Percentiles rank a stretch among this genome's conserved stretches.
These are phyloP conservation scores for Tylopilus sp. DNA, from an alignment of 768 basidiomycete species.

Conservation along the genomic window DNA sequence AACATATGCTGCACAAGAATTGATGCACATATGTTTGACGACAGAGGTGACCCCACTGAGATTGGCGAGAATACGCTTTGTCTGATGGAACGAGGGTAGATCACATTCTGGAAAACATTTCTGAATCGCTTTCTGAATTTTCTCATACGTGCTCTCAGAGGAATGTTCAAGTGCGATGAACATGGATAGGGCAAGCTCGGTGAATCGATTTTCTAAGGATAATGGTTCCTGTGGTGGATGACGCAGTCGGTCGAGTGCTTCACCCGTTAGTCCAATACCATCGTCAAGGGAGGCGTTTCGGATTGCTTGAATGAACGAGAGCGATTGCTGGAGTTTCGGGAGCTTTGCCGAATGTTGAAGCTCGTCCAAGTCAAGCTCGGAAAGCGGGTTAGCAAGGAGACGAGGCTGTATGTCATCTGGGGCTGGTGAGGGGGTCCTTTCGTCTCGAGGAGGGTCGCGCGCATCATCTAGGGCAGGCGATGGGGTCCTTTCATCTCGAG, in stretches of 20 bases:
- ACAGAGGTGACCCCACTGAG: neutral
- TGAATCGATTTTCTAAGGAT: neutral
- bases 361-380: neutral
- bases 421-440: too few relatives aligned
- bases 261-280: neutral
- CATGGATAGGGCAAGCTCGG: neutral
- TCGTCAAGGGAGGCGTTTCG: neutral
- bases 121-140: neutral
- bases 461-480: too few relatives aligned
- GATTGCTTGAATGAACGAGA: neutral
- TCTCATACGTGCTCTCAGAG: neutral
- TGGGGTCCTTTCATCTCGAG: too few relatives aligned
- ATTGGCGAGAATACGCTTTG: neutral
- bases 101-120: neutral
- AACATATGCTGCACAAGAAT: neutral
- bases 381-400: too few relatives aligned
- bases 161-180: neutral
- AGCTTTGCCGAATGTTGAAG: neutral
- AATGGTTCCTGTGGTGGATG: neutral
- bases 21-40: neutral
- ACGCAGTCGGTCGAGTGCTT: slow-evolving; percentile 15
- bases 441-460: neutral
- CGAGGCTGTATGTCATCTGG: too few relatives aligned
- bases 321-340: neutral
- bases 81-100: neutral